phyloP scores from a whole-genome alignment of 257 asterid genomes.

The Przewalskia tangutica region DNA sequence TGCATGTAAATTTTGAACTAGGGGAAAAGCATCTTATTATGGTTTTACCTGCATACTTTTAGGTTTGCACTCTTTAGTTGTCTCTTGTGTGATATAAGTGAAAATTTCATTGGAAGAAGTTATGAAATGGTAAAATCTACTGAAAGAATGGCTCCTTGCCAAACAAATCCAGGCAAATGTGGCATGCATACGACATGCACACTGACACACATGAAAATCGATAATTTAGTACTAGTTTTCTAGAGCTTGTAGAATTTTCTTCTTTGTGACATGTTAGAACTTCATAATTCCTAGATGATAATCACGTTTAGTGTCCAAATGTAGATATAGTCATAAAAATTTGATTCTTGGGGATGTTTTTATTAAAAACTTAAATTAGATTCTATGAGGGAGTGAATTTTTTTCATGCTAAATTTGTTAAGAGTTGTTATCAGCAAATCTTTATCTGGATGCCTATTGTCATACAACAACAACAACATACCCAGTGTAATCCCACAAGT shows the following conservation, averaged over 20 bases:
- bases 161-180: background rate
- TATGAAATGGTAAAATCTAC: background rate
- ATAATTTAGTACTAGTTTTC: background rate
- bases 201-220: background rate
- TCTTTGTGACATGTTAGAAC: background rate
- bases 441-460: too few species aligned
- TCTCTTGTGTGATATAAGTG: background rate
- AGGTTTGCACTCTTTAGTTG: background rate
- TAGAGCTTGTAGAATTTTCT: background rate
- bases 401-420: too few species aligned
- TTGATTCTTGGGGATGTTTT: background rate
- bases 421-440: too few species aligned
- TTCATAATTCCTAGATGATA: background rate
- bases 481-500: too few species aligned
- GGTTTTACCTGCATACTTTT: background rate
- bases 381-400: background rate
- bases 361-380: background rate
- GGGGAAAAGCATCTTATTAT: background rate
- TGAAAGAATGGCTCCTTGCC: background rate
- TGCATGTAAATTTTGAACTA: background rate
- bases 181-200: background rate
- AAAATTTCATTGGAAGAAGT: background rate
- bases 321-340: background rate
- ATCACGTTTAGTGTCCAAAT: background rate
- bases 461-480: too few species aligned